Base-by-base conservation (phyloP, 306 rosid species). In the Gleditsia sinensis region DNA sequence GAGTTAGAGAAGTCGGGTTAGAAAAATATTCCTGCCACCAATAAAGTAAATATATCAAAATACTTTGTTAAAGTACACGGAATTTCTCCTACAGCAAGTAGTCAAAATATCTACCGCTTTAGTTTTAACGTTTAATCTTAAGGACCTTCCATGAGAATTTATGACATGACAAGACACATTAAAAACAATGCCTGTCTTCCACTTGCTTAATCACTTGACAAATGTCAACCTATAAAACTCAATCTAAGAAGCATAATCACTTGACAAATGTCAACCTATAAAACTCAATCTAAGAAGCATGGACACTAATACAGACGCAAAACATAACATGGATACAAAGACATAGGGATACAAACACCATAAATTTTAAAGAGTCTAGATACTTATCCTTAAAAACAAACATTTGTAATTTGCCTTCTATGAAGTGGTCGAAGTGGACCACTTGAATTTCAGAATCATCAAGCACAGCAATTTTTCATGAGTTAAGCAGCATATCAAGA, bases 11-110 rank as follows among this genome's bases (percentile, higher is more conserved):
- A 81, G 79, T 75, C 71, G 98, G 97, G 77, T 89, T 91, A 64
- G 94, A 91, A 84, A 94, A 94, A 56, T 84, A 80, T 82, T 94
- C 98, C 98, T 94, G 87, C 80, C 80, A 58, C 57, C 58, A 66
- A 63, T 16, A 83, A 50, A 77, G 71, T 49, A 46, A 81, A 59
- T 53, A 14, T 58, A 67, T 63, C 5, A 73, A 61, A 32, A 54
- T 75, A 60, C 28, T 62, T 42, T 14, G 28, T 34, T 39, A 12
- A 53, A 30, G 58, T 19, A 45, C 20, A 59, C 65, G 57, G 67
- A 61, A 49, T 62, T 50, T 58, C 39, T 28, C 59, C 11, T 9
- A n/a, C 46, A 2, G 34, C 59, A 73, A 20, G 13, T 14, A 56
- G 58, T 33, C 32, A 7, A 64, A 78, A 20, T 28, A 45, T 17